phyloP scores from a whole-genome alignment of 2,329 filamentous ascomycete species.

The Didymosphaeria variabile region DNA sequence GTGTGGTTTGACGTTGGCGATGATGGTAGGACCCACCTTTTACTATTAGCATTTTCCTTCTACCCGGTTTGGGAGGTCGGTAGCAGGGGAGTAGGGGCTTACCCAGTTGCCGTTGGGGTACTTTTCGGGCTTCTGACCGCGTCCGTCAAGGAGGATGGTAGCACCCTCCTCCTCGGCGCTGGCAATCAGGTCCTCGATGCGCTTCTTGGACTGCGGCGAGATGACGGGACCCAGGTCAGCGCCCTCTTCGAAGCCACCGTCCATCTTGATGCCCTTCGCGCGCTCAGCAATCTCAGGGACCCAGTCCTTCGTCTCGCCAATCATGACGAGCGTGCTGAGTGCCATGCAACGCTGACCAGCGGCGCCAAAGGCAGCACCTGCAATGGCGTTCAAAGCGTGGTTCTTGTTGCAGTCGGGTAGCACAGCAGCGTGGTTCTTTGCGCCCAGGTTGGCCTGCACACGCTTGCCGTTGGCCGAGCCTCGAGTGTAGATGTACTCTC shows the following conservation, averaged over 20 bases:
- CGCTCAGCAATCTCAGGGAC: slow-evolving; percentile 79
- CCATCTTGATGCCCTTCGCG: slow-evolving; percentile 75
- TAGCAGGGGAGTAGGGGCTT: slow-evolving; percentile 34
- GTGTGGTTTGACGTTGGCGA: slow-evolving; percentile 78
- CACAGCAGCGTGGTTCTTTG: slow-evolving; percentile 88
- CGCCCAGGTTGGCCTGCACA: slow-evolving; percentile 86
- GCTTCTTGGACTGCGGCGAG: slow-evolving; percentile 77
- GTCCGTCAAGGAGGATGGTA: slow-evolving; percentile 81
- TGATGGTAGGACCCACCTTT: slow-evolving; percentile 81
- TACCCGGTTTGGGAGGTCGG: neutral
- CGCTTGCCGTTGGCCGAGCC: slow-evolving; percentile 87
- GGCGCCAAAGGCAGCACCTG: slow-evolving; percentile 84
- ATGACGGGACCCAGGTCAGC: slow-evolving; percentile 86
- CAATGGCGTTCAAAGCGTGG: slow-evolving; percentile 83
- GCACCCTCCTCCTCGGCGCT: slow-evolving; percentile 83
- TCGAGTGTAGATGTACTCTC: slow-evolving; percentile 83
- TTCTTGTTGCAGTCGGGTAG: slow-evolving; percentile 91
- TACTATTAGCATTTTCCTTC: neutral
- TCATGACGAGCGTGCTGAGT: slow-evolving; percentile 81
- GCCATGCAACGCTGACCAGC: slow-evolving; percentile 90
- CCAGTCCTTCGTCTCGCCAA: slow-evolving; percentile 87
- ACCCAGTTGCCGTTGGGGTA: slow-evolving; percentile 86
- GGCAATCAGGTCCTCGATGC: slow-evolving; percentile 79
- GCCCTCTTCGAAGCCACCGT: slow-evolving; percentile 82
- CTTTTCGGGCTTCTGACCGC: slow-evolving; percentile 76